Evolutionary conservation across 495 filamentous ascomycete species (phyloP).

Genomic region (Neurospora sp.): DNA sequence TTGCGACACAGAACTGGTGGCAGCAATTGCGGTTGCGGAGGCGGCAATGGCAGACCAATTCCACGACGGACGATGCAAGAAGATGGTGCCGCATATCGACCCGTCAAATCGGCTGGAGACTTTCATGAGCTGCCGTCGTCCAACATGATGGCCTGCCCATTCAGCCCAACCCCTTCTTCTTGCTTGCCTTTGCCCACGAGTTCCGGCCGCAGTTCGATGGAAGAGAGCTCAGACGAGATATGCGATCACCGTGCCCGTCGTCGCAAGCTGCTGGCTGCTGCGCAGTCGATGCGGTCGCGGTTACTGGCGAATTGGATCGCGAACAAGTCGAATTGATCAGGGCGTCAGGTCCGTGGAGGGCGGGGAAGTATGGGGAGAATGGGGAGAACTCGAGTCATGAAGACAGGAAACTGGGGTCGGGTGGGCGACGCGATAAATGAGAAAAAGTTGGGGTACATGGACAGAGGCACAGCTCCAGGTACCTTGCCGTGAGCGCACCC

Average conservation of each 20-base stretch:
- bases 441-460: neutral
- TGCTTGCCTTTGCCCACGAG: conserved; percentile 14
- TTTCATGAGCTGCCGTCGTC: conserved; percentile 41
- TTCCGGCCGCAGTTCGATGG: neutral
- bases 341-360: neutral
- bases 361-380: neutral
- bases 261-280: neutral
- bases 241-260: neutral
- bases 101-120: conserved; percentile 40
- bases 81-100: conserved; percentile 41
- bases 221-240: neutral
- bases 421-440: neutral
- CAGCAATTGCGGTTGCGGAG: neutral
- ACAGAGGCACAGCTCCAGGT: neutral
- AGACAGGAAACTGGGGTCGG: neutral
- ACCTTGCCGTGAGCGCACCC: neutral
- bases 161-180: conserved; percentile 22
- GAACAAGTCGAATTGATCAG: neutral
- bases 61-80: conserved; percentile 28
- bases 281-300: neutral
- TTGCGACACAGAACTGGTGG: neutral
- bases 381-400: neutral
- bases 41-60: conserved; percentile 14
- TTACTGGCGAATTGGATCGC: neutral
- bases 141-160: conserved; percentile 33